Evolutionary conservation across 495 filamentous ascomycete genomes (phyloP).

Genomic region (Aspergillus steynii): DNA sequence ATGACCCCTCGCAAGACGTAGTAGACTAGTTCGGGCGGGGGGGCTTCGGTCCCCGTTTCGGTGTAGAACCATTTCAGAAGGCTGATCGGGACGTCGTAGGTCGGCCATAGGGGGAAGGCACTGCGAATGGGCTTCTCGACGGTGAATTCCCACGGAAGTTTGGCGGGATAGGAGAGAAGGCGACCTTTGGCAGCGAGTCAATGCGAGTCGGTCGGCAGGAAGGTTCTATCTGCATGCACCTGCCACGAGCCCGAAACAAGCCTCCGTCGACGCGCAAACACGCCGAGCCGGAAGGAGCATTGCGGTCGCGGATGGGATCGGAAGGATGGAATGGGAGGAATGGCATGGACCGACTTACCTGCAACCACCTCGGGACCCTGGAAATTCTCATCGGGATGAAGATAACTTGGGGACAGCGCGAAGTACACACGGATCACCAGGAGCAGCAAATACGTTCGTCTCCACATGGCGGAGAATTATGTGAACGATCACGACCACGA

Average conservation of each 20-base stretch:
- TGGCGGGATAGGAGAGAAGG: slow-evolving; percentile 84
- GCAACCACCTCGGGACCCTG: slow-evolving; percentile 97
- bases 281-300: neutral
- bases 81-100: slow-evolving; percentile 90
- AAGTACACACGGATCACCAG: slow-evolving; percentile 89
- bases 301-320: slow-evolving; percentile 4
- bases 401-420: slow-evolving; percentile 89
- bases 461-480: slow-evolving; percentile 67
- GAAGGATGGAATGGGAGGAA: neutral
- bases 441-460: slow-evolving; percentile 82
- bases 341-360: slow-evolving; percentile 57
- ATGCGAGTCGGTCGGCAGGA: slow-evolving; percentile 14
- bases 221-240: slow-evolving; percentile 2
- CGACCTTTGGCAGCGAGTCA: slow-evolving; percentile 58
- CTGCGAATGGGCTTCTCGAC: slow-evolving; percentile 82
- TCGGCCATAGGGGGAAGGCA: slow-evolving; percentile 92
- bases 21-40: slow-evolving; percentile 76
- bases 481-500: slow-evolving; percentile 3
- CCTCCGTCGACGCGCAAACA: neutral
- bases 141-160: slow-evolving; percentile 94
- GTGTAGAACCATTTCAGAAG: slow-evolving; percentile 84
- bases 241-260: neutral
- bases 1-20: slow-evolving; percentile 83
- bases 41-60: slow-evolving; percentile 51
- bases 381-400: slow-evolving; percentile 98